Base-by-base conservation (phyloP, 805 yeast genomes). In the Metschnikowia anglica region DNA sequence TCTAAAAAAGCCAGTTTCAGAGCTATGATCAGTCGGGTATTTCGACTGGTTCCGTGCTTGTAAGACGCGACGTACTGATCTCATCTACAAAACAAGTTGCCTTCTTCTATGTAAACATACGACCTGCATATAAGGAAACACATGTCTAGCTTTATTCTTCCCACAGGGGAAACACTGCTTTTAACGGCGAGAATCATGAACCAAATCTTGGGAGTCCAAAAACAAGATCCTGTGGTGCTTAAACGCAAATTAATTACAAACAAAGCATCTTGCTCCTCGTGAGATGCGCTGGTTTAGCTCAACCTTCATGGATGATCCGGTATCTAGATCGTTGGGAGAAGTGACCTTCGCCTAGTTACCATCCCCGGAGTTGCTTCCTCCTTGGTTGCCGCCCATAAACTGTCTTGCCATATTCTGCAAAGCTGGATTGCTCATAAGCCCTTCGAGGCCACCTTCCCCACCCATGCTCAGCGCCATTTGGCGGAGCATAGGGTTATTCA, bases 391-490 rank as follows among this genome's bases (percentile, higher is more conserved):
- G n/a, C 86, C 85, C 77, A 83, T 76, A 59, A 88, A 81, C 55
- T 73, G 83, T 44, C 70, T 74, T 25, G 90, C 93, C 79, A 85
- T 67, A 39, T 53, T 49, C 23, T 46, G 80, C 34, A 88, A 67
- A 72, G 80, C 79, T 42, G 96, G 96, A 63, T 88, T 84, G 64
- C 80, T 84, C 87, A 88, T 79, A 60, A 89, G 56, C 37, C 83
- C 87, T 30, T 77, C 70, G 62, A 89, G 61, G 53, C 55, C 57
- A 24, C 59, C 66, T 52, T 70, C 83, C 44, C 81, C 81, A 33
- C 91, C 91, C 41, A 81, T 68, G 46, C 73, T 78, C 52, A 80
- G 80, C 34, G 96, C 96, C 96, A 90, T 86, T 61, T 83, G 84
- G 59, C 80, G 81, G 20, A 89, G 60, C 53, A 81, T 78, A 15